Evolutionary conservation across 768 basidiomycete species (phyloP), one percentile per base, ranked within the genome.

Genomic region (Clavulina sp.): DNA sequence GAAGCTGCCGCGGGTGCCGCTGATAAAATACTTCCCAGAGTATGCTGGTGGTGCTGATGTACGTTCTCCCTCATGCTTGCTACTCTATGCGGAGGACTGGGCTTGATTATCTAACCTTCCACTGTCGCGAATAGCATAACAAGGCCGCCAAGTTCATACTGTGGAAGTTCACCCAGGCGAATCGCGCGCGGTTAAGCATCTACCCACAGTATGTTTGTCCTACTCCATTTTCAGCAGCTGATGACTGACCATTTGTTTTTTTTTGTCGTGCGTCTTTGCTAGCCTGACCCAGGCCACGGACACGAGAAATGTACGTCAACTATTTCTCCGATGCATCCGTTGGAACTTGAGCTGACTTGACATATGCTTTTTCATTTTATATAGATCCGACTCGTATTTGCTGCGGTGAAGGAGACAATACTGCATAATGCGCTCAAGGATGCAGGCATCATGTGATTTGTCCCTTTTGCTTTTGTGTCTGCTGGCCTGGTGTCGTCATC

Each of bases 161-260:
- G 33, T 95, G 88, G 91, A 70, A 83, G 60, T 95, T 93, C 60
- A 93, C 91, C 73, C 88, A 95, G 64, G 81, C 83, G 50, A 93
- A 92, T 58, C 68, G 83, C 21, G 84, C 84, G 52, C 64, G 81
- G 49, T 65, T 92, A 57, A 87, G 82, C 53, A 84, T 95, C 19
- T 95, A 92, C 64, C 89, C 89, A 2, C 89, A 95, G 84, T 84
- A 56, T 32, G 81, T 73, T 6, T 41, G 9, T 7, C 47, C 19
- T 49, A 31, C 29, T 36, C 34, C 23, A 19, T 5, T 24, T 4
- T n/a, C 41, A 23, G 19, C 33, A 9, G 24, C 51, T 63, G 63
- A 5, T 9, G 9, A 38, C 34, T 9, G 19, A 38, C 9, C 9
- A 38, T 9, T 36, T 40, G 19, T 9, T 9, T 41, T 34, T 2